phyloP scores from a whole-genome alignment of 2,329 filamentous ascomycete species.

The Colletotrichum trifolii region DNA sequence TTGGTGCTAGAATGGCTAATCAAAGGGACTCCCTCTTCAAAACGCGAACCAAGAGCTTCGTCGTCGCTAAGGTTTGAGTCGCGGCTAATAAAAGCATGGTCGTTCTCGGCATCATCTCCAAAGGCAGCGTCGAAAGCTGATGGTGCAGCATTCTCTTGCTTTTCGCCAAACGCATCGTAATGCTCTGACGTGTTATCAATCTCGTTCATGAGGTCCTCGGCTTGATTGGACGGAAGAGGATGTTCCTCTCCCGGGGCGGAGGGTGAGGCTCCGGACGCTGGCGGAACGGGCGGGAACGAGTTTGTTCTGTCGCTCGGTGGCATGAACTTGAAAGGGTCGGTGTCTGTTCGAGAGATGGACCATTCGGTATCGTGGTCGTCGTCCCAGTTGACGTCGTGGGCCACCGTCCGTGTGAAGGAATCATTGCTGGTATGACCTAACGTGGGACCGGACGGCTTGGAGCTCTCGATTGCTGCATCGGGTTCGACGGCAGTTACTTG shows the following conservation, averaged over 20 bases:
- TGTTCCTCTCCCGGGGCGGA: constrained; percentile 43
- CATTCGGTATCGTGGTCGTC: constrained; percentile 70
- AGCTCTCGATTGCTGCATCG: constrained; percentile 1
- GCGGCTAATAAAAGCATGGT: constrained; percentile 54
- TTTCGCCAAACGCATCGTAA: constrained; percentile 52
- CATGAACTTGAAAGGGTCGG: constrained; percentile 71
- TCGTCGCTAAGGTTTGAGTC: constrained; percentile 54
- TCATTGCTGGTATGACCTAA: constrained; percentile 64
- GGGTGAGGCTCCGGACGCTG: constrained; percentile 40
- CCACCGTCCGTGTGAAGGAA: constrained; percentile 73
- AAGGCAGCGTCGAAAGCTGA: constrained; percentile 40
- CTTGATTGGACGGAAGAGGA: constrained; percentile 61
- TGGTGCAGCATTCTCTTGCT: constrained; percentile 12
- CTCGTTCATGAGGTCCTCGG: constrained; percentile 64
- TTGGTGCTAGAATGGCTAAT: constrained; percentile 54
- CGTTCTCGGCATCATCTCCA: constrained; percentile 28
- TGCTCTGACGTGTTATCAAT: constrained; percentile 59
- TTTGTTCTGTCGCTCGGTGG: constrained; percentile 68
- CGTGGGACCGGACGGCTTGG: constrained; percentile 25
- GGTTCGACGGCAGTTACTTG: constrained; percentile 1
- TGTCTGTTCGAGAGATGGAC: constrained; percentile 61
- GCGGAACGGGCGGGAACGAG: constrained; percentile 70
- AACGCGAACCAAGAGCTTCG: constrained; percentile 67
- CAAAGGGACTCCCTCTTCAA: constrained; percentile 76
- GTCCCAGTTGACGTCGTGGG: constrained; percentile 69